A percentile compares a stretch with the other conserved stretches of the same genome.
phyloP scores from a whole-genome alignment of 2,329 filamentous ascomycete genomes.

The Colletotrichum sp. region DNA sequence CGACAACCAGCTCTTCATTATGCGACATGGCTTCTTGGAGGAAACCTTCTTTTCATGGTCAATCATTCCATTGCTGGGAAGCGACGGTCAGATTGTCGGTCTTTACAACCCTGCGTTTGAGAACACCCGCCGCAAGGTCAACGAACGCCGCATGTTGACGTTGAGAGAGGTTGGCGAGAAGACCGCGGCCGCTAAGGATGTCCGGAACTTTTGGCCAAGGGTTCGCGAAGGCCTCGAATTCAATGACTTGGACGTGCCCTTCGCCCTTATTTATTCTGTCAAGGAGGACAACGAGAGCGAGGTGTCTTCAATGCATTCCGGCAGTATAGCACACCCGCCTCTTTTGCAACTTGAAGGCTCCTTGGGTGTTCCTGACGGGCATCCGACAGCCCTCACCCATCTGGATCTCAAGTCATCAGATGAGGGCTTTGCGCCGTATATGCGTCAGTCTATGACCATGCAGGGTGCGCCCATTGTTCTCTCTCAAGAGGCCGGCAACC shows the following conservation, averaged over 20 bases:
- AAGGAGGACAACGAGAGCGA: slow-evolving; percentile 75
- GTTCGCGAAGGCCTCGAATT: slow-evolving; percentile 73
- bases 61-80: slow-evolving; percentile 77
- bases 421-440: slow-evolving; percentile 77
- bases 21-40: slow-evolving; percentile 72
- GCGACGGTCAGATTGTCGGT: slow-evolving; percentile 75
- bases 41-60: slow-evolving; percentile 87
- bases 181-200: slow-evolving; percentile 73
- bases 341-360: slow-evolving; percentile 74
- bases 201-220: slow-evolving; percentile 76
- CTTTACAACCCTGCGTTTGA: slow-evolving; percentile 84
- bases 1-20: slow-evolving; percentile 78
- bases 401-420: slow-evolving; percentile 74
- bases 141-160: slow-evolving; percentile 80
- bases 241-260: slow-evolving; percentile 78
- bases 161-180: slow-evolving; percentile 79
- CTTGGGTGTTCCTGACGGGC: slow-evolving; percentile 69
- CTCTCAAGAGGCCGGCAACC: slow-evolving; percentile 68
- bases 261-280: slow-evolving; percentile 79
- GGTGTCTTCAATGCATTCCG: slow-evolving; percentile 73
- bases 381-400: slow-evolving; percentile 62
- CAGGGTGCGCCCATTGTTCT: slow-evolving; percentile 71
- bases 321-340: slow-evolving; percentile 64
- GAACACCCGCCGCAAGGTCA: slow-evolving; percentile 79
- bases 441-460: slow-evolving; percentile 75